phyloP scores from a whole-genome alignment of 2,329 filamentous ascomycete genomes.

The Trichoderma koningiopsis region DNA sequence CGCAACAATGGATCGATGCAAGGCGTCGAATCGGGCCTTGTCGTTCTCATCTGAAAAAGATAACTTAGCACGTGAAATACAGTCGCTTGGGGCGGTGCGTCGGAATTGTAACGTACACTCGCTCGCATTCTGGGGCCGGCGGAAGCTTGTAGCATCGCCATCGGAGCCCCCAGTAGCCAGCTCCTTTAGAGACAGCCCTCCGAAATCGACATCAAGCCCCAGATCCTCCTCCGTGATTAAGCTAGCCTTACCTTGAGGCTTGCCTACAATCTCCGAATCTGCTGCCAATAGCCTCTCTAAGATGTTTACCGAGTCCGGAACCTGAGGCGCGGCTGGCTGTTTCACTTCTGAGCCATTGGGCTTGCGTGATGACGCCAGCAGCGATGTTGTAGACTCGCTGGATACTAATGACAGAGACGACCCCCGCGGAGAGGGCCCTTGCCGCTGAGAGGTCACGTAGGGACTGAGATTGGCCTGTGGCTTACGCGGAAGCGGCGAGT shows the following conservation, averaged over 20 bases:
- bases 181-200: slow-evolving; percentile 72
- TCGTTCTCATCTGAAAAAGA: slow-evolving; percentile 68
- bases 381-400: slow-evolving; percentile 74
- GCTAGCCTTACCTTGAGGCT: slow-evolving; percentile 26
- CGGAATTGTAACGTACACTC: slow-evolving; percentile 61
- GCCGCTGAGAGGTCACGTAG: slow-evolving; percentile 67
- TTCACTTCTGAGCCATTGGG: slow-evolving; percentile 70
- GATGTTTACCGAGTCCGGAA: slow-evolving; percentile 70
- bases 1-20: slow-evolving; percentile 84
- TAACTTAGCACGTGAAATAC: neutral
- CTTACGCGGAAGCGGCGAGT: slow-evolving; percentile 70
- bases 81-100: neutral
- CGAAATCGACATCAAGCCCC: slow-evolving; percentile 74
- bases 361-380: slow-evolving; percentile 65
- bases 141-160: slow-evolving; percentile 32
- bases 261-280: slow-evolving; percentile 29
- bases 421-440: slow-evolving; percentile 67
- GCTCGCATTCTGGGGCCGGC: slow-evolving; percentile 64
- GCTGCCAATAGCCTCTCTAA: slow-evolving; percentile 54
- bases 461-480: slow-evolving; percentile 70
- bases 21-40: slow-evolving; percentile 81
- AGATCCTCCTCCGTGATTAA: slow-evolving; percentile 55
- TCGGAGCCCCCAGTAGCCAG: slow-evolving; percentile 48
- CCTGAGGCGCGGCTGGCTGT: slow-evolving; percentile 52
- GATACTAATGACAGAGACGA: slow-evolving; percentile 79